These are phyloP conservation scores for Colletotrichum tropicicola DNA, from an alignment of 2,329 filamentous ascomycete genomes.

Conservation along the genomic window DNA sequence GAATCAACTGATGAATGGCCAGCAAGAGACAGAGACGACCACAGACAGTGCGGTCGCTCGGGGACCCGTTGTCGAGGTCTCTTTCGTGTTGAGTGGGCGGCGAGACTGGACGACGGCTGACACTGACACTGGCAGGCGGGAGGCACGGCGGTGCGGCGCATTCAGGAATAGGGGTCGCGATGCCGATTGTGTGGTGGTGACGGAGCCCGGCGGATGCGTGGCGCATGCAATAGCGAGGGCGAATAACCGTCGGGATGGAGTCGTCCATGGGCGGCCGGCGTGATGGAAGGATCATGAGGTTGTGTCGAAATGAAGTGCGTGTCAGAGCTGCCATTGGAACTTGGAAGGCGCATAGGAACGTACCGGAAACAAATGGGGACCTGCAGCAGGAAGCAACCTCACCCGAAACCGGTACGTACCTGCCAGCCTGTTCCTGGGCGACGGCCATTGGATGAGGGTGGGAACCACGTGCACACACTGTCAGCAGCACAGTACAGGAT, in stretches of 20 bases:
- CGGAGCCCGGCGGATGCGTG: neutral
- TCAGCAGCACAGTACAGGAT: neutral
- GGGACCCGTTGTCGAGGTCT: neutral
- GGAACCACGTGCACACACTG: neutral
- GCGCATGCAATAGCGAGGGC: neutral
- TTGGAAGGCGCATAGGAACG: constrained; percentile 19
- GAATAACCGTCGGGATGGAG: neutral
- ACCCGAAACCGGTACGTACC: constrained; percentile 8
- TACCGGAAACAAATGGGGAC: constrained; percentile 4
- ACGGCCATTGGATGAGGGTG: neutral
- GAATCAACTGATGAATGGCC: neutral
- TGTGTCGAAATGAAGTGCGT: constrained; percentile 9
- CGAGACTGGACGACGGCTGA: neutral
- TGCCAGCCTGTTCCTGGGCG: neutral
- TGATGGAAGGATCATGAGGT: neutral
- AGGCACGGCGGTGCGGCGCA: too few species aligned
- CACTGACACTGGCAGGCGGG: too few species aligned
- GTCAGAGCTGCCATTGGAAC: constrained; percentile 17
- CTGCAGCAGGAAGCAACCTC: neutral
- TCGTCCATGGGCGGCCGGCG: neutral
- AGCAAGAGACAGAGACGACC: neutral
- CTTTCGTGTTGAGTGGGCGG: neutral
- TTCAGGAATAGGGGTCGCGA: neutral
- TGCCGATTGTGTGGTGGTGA: too few species aligned
- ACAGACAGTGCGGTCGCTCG: neutral